phyloP scores from a whole-genome alignment of 2,329 filamentous ascomycete genomes.

The Colletotrichum acutatum region DNA sequence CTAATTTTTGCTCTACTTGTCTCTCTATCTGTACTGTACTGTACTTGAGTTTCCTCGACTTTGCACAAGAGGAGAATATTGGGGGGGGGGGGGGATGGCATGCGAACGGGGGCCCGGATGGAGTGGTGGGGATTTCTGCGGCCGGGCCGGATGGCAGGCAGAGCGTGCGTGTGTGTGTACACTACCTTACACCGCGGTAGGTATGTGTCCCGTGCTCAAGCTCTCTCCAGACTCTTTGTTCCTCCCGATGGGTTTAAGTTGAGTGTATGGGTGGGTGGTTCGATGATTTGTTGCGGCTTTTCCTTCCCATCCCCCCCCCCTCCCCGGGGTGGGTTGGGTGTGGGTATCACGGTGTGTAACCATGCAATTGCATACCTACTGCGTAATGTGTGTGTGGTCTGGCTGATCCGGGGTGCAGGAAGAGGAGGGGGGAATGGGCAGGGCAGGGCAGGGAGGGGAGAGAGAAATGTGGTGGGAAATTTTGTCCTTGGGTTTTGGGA shows the following conservation, averaged over 20 bases:
- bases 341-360: no score
- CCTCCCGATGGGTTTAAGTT: background rate
- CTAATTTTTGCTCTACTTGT: no score
- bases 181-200: no score
- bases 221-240: background rate
- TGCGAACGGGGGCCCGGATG: background rate
- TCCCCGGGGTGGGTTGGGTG: no score
- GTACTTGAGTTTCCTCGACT: no score
- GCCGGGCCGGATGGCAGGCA: background rate
- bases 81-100: no score
- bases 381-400: background rate
- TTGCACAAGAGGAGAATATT: no score
- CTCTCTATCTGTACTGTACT: no score
- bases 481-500: background rate
- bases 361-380: no score
- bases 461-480: background rate
- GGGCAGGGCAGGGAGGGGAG: background rate
- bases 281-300: background rate
- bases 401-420: background rate
- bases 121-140: background rate
- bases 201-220: slow-evolving; percentile 5
- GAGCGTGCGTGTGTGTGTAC: background rate
- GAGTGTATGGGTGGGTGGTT: background rate
- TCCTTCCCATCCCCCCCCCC: background rate
- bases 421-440: background rate